These are phyloP conservation scores for Coffea eugenioides DNA, from an alignment of 257 asterid genomes.

Conservation along the genomic window DNA sequence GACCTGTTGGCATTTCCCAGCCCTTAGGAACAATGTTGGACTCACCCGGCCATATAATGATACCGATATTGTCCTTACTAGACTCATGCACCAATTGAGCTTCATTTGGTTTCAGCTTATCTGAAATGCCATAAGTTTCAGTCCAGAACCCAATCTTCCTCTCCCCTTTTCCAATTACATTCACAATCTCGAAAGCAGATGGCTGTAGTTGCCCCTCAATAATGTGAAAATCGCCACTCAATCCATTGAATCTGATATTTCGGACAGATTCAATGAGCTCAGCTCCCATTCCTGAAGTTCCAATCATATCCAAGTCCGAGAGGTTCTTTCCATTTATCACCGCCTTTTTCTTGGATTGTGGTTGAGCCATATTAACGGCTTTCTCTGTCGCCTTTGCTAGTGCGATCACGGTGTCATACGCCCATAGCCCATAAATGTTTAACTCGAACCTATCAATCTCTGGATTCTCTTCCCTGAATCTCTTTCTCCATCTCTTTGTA, in stretches of 20 bases:
- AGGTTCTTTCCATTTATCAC: slow-evolving; percentile 5
- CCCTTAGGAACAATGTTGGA: slow-evolving; percentile 39
- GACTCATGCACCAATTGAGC: slow-evolving; percentile 9
- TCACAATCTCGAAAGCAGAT: slow-evolving; percentile 45
- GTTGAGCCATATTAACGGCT: slow-evolving; percentile 14
- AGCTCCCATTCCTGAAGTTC: slow-evolving; percentile 39
- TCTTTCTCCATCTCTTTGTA: slow-evolving; percentile 36
- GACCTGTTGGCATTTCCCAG: slow-evolving; percentile 46
- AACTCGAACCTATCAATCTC: slow-evolving; percentile 26
- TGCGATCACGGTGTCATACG: slow-evolving; percentile 37
- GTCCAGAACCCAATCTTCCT: slow-evolving; percentile 46
- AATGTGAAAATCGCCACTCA: slow-evolving; percentile 45
- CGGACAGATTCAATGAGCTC: slow-evolving; percentile 25
- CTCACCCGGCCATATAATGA: slow-evolving; percentile 47
- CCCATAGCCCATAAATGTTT: slow-evolving; percentile 51
- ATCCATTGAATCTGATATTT: slow-evolving; percentile 29
- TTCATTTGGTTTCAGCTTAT: slow-evolving; percentile 8
- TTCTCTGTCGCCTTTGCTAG: slow-evolving; percentile 38
- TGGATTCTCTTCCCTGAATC: slow-evolving; percentile 44
- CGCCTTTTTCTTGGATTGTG: slow-evolving; percentile 7
- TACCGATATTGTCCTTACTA: slow-evolving; percentile 27
- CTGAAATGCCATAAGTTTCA: slow-evolving; percentile 28
- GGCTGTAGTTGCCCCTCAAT: slow-evolving; percentile 36
- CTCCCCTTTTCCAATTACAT: slow-evolving; percentile 36
- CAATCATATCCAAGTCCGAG: slow-evolving; percentile 39